Percentiles rank a stretch among this genome's conserved stretches.
These are phyloP conservation scores for Eucalyptus caleyi DNA, from an alignment of 345 rosid genomes.

Conservation along the genomic window DNA sequence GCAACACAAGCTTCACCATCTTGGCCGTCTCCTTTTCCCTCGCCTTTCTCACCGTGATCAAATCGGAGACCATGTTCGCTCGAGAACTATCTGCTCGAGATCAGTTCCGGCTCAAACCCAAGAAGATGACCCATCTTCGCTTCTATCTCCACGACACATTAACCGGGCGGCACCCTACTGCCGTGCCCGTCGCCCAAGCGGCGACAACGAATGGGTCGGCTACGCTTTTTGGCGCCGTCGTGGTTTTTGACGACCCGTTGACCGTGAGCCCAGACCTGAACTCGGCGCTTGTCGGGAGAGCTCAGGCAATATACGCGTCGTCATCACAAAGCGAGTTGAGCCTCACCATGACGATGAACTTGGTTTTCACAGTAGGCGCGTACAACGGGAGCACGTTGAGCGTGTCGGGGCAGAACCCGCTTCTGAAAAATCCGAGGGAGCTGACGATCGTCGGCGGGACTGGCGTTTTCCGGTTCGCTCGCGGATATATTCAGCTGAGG, in stretches of 20 bases:
- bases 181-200: slow-evolving; percentile 8
- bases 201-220: neutral
- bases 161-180: slow-evolving; percentile 3
- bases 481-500: slow-evolving; percentile 11
- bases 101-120: neutral
- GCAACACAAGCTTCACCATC: neutral
- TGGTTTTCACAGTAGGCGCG: slow-evolving; percentile 3
- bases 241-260: neutral
- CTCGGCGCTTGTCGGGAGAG: slow-evolving; percentile 11
- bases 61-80: neutral
- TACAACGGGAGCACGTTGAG: slow-evolving; percentile 13
- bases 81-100: neutral
- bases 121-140: slow-evolving; percentile 29
- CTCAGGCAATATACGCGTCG: slow-evolving; percentile 3
- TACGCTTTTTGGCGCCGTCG: neutral
- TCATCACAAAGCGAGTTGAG: neutral
- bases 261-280: neutral
- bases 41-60: neutral
- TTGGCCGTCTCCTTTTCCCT: neutral
- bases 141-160: slow-evolving; percentile 23
- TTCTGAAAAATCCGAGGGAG: neutral
- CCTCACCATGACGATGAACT: neutral
- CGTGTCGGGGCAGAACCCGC: neutral
- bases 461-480: slow-evolving; percentile 4
- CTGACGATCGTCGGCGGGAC: slow-evolving; percentile 14